These are phyloP conservation scores for Leonotis leonurus DNA, from an alignment of 257 asterid species.

Conservation along the genomic window DNA sequence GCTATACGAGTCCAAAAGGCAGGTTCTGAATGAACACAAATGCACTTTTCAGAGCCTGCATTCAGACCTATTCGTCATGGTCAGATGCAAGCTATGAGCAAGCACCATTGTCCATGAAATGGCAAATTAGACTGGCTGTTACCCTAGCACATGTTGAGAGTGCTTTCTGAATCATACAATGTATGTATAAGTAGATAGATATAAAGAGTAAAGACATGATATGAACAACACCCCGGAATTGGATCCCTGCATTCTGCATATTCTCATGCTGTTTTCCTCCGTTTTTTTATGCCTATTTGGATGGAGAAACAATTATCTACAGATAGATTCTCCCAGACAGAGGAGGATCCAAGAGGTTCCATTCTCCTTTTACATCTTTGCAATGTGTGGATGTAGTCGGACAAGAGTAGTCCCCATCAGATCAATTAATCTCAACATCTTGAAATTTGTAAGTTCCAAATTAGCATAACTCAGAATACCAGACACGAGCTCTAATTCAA, in stretches of 20 bases:
- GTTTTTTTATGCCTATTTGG: neutral
- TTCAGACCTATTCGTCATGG: neutral
- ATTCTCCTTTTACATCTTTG: neutral
- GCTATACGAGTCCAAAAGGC: neutral
- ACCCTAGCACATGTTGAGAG: neutral
- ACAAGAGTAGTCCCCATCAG: neutral
- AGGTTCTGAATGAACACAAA: neutral
- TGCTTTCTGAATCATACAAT: neutral
- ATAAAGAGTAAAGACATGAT: neutral
- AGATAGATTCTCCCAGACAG: neutral
- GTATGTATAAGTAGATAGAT: neutral
- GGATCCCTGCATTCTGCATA: constrained; percentile 2
- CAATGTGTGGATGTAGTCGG: neutral
- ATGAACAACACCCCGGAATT: neutral
- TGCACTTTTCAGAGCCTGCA: constrained; percentile 3
- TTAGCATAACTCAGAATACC: neutral
- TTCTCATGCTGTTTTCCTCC: neutral
- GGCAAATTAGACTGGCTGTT: constrained; percentile 2
- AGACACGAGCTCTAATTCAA: constrained; percentile 3
- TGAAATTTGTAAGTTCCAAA: neutral
- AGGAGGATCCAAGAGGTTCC: neutral
- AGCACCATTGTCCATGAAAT: constrained; percentile 3
- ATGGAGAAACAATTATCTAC: neutral
- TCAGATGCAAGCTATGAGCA: constrained; percentile 2
- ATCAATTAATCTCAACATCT: constrained; percentile 6